A percentile compares a stretch with the other conserved stretches of the same genome.
phyloP scores from a whole-genome alignment of 1,284 basidiomycete genomes.

The Fistulinella cinereoalba region DNA sequence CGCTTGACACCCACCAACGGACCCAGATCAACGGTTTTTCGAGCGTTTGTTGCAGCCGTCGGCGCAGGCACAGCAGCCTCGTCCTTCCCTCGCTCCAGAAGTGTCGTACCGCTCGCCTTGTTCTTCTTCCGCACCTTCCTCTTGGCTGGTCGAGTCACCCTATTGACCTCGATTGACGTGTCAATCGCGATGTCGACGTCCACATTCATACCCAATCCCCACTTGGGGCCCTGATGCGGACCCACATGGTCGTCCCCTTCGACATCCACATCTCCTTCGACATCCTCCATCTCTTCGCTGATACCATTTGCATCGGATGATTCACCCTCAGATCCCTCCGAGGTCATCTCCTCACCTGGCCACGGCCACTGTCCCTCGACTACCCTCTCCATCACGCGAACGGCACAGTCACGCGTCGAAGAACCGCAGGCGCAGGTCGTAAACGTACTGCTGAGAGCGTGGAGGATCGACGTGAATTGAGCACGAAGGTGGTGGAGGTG shows the following conservation, averaged over 20 bases:
- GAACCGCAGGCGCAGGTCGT: conserved; percentile 75
- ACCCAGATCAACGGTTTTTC: conserved; percentile 52
- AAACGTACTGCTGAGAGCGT: conserved; percentile 71
- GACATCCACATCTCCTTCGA: conserved; percentile 24
- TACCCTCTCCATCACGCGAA: conserved; percentile 64
- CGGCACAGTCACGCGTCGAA: conserved; percentile 59
- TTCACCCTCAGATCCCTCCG: conserved; percentile 25
- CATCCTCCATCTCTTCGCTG: conserved; percentile 21
- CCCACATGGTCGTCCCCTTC: conserved; percentile 22
- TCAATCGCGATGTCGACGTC: conserved; percentile 29
- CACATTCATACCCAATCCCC: conserved; percentile 27
- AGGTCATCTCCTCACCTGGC: conserved; percentile 34
- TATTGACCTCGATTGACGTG: conserved; percentile 5
- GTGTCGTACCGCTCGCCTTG: conserved; percentile 1
- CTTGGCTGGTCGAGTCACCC: conserved; percentile 13
- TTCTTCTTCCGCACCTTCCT: conserved; percentile 22
- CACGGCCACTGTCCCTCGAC: conserved; percentile 44
- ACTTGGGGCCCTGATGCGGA: conserved; percentile 5
- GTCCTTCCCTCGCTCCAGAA: conserved; percentile 5
- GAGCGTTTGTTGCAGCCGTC: conserved; percentile 1
- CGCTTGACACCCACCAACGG: conserved; percentile 65
- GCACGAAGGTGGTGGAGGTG: conserved; percentile 54
- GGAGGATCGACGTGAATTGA: conserved; percentile 70
- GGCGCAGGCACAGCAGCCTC: not conserved
- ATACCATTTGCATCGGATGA: conserved; percentile 16